Evolutionary conservation across 2,329 filamentous ascomycete genomes (phyloP), one percentile per base, ranked within the genome.

Genomic region (Aureobasidium leucospermi): DNA sequence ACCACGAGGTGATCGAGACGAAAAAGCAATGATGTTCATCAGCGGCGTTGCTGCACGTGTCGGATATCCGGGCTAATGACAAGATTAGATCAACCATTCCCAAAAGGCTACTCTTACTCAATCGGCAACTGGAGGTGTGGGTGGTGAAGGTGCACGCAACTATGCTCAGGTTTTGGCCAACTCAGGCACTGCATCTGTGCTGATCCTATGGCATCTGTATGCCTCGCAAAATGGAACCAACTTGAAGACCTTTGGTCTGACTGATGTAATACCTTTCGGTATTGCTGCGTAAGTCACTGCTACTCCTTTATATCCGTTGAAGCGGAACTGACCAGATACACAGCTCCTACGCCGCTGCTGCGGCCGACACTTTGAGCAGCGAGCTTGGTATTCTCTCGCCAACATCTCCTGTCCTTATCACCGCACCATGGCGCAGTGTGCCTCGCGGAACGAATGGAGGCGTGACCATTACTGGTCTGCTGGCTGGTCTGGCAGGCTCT

Each of bases 361-460:
- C 90, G 19, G 90, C 93, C 52, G 94, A 99, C 72, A 99, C 94
- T 0, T 94, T 96, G 71, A 92, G 89, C 60, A 96, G 91, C 10
- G 94, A 99, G 76, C 85, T 99, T 19, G 94, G 94, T 13, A 99
- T 99, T 60, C 79, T 99, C 11, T 88, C 92, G 6, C 83, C 80
- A 61, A 81, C 81, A 28, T 77, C 83, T 46, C 94, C 94, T 8
- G 85, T 92, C 38, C 83, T 99, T 39, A 93, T 99, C 70, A 96
- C 90, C 4, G 92, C 89, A 13, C 84, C 81, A 15, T 80, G 94
- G 68, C 86, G 88, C 61, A 81, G 84, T 64, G 94, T 97, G 0
- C 92, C 94, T 0, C 87, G 84, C 1, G 94, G 94, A 52, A 97
- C 94, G 43, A 99, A 99, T 70, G 94, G 94, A 34, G 94, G 93